Percentiles rank a stretch among this genome's conserved stretches.
Conservation (phyloP, 306 rosid species). For the Potentilla sterilis region DNA sequence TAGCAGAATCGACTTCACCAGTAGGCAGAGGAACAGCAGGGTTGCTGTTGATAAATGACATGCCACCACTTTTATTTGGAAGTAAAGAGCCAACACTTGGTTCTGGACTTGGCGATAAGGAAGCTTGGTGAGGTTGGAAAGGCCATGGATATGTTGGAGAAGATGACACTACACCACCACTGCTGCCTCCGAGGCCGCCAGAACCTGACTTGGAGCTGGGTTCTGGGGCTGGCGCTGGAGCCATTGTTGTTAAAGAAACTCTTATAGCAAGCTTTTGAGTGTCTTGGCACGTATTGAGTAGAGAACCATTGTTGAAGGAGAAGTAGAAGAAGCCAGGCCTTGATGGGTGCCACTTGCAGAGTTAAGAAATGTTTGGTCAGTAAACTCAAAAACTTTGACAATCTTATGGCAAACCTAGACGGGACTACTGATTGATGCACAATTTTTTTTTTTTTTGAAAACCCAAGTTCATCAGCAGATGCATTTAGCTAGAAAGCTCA, state of each 20-base stretch:
- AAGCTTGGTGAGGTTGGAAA: slow-evolving; percentile 58
- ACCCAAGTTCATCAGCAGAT: slow-evolving; percentile 7
- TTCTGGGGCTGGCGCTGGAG: slow-evolving; percentile 49
- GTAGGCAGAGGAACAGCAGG: slow-evolving; percentile 98
- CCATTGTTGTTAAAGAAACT: slow-evolving; percentile 38
- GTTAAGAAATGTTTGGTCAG: neutral
- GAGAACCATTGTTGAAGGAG: slow-evolving; percentile 65
- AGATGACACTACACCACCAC: slow-evolving; percentile 57
- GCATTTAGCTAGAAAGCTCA: neutral
- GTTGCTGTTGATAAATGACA: slow-evolving; percentile 89
- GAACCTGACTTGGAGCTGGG: slow-evolving; percentile 34
- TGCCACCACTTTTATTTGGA: slow-evolving; percentile 53
- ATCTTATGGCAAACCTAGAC: neutral
- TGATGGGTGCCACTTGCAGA: slow-evolving; percentile 86
- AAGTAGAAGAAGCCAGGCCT: slow-evolving; percentile 84
- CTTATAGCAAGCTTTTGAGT: slow-evolving; percentile 68
- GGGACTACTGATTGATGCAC: neutral
- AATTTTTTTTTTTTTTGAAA: neutral
- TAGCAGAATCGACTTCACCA: slow-evolving; percentile 95
- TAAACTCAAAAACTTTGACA: slow-evolving; percentile 1
- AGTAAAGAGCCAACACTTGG: slow-evolving; percentile 49
- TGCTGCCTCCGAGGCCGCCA: slow-evolving; percentile 43
- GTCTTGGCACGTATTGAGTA: slow-evolving; percentile 49
- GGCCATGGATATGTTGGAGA: slow-evolving; percentile 81
- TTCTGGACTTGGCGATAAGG: slow-evolving; percentile 43